These are phyloP conservation scores for Candida pseudofarinosa DNA, from an alignment of 805 yeast species.

Conservation along the genomic window DNA sequence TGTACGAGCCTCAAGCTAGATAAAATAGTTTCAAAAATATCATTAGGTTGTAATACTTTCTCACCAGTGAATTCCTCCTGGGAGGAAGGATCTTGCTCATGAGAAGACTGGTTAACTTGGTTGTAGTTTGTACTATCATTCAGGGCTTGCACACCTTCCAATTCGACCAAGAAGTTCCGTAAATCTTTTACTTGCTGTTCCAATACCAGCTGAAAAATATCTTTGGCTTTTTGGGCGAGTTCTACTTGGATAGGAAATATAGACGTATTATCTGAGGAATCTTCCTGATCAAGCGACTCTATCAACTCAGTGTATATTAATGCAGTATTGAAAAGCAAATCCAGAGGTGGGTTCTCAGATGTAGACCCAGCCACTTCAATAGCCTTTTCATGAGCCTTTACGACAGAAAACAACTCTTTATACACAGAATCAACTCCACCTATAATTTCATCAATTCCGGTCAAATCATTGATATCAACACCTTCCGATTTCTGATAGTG, in stretches of 20 bases:
- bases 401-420: conserved; percentile 32
- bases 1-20: conserved; percentile 25
- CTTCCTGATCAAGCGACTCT: conserved; percentile 29
- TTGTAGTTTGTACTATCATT: neutral
- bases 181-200: conserved; percentile 22
- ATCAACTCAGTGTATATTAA: conserved; percentile 45
- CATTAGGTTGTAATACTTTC: conserved; percentile 30
- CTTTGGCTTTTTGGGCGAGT: conserved; percentile 9
- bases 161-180: conserved; percentile 22
- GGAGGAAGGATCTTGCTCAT: neutral
- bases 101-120: neutral
- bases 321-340: conserved; percentile 44
- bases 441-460: conserved; percentile 31
- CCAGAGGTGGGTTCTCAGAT: conserved; percentile 27
- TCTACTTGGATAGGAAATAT: neutral
- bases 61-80: conserved; percentile 17
- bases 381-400: conserved; percentile 37
- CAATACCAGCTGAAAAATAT: conserved; percentile 23
- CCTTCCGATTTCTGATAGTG: conserved; percentile 48
- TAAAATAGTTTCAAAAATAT: conserved; percentile 30
- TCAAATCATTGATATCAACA: conserved; percentile 27
- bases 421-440: conserved; percentile 31
- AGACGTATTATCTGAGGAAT: neutral
- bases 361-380: conserved; percentile 14
- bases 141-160: conserved; percentile 8